phyloP scores from a whole-genome alignment of 2,329 filamentous ascomycete genomes.

The Colletotrichum paranaense region DNA sequence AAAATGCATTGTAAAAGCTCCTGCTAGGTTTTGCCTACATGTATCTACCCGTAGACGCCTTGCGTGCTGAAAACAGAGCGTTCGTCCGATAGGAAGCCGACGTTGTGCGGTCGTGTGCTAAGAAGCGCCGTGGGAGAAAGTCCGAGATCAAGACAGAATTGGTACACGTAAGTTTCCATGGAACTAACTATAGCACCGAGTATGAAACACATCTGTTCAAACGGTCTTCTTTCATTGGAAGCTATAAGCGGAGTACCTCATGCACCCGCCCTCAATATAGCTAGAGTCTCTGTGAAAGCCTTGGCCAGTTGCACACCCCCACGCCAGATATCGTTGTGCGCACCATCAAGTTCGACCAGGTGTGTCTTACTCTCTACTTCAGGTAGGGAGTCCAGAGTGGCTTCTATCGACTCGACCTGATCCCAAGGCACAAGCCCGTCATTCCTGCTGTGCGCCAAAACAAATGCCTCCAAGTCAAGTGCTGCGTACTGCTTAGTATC shows the following conservation, averaged over 20 bases:
- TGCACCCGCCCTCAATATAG: neutral
- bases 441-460: constrained; percentile 24
- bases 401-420: constrained; percentile 10
- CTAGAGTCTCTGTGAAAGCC: constrained; percentile 9
- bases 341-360: constrained; percentile 8
- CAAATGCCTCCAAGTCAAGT: neutral
- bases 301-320: constrained; percentile 13
- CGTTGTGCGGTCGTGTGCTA: neutral
- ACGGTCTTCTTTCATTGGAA: neutral
- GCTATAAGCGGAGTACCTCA: neutral
- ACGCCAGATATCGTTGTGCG: constrained; percentile 25
- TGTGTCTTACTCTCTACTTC: neutral
- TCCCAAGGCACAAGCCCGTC: constrained; percentile 24
- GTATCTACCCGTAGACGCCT: neutral
- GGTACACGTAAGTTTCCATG: neutral
- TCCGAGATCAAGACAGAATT: neutral
- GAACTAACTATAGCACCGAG: neutral
- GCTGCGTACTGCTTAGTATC: constrained; percentile 34
- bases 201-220: neutral
- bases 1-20: neutral
- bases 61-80: neutral
- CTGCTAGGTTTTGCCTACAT: neutral
- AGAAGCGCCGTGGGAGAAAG: neutral
- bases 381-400: neutral
- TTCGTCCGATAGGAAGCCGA: neutral